Conservation (phyloP, 768 basidiomycete genomes). For the Nidularia sp. region DNA sequence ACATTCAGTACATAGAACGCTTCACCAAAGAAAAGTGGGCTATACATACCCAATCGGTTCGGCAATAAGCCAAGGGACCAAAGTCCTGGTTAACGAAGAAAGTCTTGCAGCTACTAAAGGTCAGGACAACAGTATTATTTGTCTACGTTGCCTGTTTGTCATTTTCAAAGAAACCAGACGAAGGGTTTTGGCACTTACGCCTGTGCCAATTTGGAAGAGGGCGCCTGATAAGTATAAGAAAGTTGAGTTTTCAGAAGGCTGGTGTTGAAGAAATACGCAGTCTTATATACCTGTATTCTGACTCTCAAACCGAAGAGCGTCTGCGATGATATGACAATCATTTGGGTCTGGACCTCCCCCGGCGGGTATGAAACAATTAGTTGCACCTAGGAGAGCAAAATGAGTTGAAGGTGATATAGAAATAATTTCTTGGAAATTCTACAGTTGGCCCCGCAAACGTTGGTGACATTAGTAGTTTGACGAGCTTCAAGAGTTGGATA, state of each 20-base stretch:
- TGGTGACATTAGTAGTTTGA: slow-evolving; percentile 18
- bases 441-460: slow-evolving; percentile 41
- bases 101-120: slow-evolving; percentile 35
- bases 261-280: background rate
- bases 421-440: slow-evolving; percentile 2
- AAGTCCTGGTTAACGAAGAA: slow-evolving; percentile 47
- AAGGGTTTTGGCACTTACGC: slow-evolving; percentile 12
- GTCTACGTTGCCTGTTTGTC: slow-evolving; percentile 9
- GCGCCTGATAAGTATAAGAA: slow-evolving; percentile 13
- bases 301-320: slow-evolving; percentile 40
- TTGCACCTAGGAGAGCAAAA: slow-evolving; percentile 21
- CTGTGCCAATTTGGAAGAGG: slow-evolving; percentile 24
- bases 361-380: slow-evolving; percentile 40
- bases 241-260: background rate
- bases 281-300: slow-evolving; percentile 33
- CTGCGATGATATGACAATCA: slow-evolving; percentile 45
- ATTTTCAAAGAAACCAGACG: background rate
- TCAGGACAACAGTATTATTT: slow-evolving; percentile 35
- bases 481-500: slow-evolving; percentile 10
- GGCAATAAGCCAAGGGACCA: slow-evolving; percentile 35
- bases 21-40: background rate
- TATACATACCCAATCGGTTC: slow-evolving; percentile 38
- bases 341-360: slow-evolving; percentile 45
- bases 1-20: background rate
- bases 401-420: background rate